Evolutionary conservation across 176 grass and related monocot species (phyloP).

Genomic region (Oryza longistaminata): DNA sequence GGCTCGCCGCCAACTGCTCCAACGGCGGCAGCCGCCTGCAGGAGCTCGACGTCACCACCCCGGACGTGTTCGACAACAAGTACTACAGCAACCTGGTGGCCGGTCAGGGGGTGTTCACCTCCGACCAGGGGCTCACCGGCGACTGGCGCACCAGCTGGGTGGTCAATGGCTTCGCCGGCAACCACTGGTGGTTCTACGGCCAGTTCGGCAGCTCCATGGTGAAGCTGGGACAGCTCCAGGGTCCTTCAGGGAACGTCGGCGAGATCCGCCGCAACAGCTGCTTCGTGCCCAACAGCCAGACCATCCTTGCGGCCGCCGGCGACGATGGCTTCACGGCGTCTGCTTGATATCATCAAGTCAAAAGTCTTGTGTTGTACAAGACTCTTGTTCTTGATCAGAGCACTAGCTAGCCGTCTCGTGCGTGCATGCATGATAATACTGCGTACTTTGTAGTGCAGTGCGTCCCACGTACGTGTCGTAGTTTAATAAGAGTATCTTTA

Average conservation of each 20-base stretch:
- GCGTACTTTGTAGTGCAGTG: too few species aligned
- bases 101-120: conserved; percentile 41
- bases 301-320: not conserved
- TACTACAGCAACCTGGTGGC: conserved; percentile 41
- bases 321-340: not conserved
- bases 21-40: not conserved
- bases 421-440: too few species aligned
- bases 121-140: conserved; percentile 35
- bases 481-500: not conserved
- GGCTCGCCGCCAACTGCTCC: conserved; percentile 27
- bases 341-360: not conserved
- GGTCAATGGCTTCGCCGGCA: conserved; percentile 10
- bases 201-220: conserved; percentile 50
- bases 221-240: conserved; percentile 47
- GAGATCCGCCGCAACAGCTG: conserved; percentile 50
- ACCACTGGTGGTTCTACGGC: conserved; percentile 51
- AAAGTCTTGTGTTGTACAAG: not conserved
- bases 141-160: conserved; percentile 9
- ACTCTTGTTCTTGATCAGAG: too few species aligned
- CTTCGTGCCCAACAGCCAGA: conserved; percentile 26
- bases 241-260: conserved; percentile 28
- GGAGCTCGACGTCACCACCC: conserved; percentile 22
- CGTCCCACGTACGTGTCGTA: not conserved
- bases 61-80: conserved; percentile 46
- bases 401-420: too few species aligned